Evolutionary conservation across 2,329 filamentous ascomycete genomes (phyloP), one percentile per base, ranked within the genome.

Genomic region (Purpureocillium lavendulum): DNA sequence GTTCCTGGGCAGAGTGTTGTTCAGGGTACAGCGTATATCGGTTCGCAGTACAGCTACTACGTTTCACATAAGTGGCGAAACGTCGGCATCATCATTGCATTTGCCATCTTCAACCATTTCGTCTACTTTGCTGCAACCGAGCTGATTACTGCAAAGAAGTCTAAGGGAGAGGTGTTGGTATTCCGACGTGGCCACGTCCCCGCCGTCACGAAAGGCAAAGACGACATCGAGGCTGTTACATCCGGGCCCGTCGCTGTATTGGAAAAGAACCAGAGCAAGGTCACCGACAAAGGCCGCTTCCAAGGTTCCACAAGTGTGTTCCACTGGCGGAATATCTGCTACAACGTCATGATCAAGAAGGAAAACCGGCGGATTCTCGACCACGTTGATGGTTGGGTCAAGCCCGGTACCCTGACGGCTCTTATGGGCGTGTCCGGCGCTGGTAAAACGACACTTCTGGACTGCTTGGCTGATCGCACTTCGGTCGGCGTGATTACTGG

Each of bases 341-440:
- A 86, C 51, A 81, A 87, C 43, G 83, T 87, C 56, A 77, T 78
- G 52, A 82, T 87, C 57, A 61, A 61, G 40, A 83, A 83, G 51
- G 74, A 84, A 46, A 60, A 66, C 1, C 70, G 82, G 29, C 72
- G 80, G 10, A 80, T 89, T 51, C 64, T 87, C 18, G 77, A 86
- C 44, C 65, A 84, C 38, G 80, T 87, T 3, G 78, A 84, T 49
- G 82, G 82, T 10, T 86, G 80, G 79, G 80, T 86, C 39, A 83
- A 85, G 57, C 82, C 82, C 1, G 82, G 82, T 38, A 85, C 81
- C 13, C 61, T 84, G 12, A 86, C 82, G 8, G 82, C 80, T 13
- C 68, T 84, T 0, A 86, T 85, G 81, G 80, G 58, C 16, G 54
- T 57, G 1, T 59, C 58, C 0, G 58, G 58, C 13, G 58, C 58